Evolutionary conservation across 768 basidiomycete genomes (phyloP), one percentile per base, ranked within the genome.

Genomic region (Amanita jacksonii): DNA sequence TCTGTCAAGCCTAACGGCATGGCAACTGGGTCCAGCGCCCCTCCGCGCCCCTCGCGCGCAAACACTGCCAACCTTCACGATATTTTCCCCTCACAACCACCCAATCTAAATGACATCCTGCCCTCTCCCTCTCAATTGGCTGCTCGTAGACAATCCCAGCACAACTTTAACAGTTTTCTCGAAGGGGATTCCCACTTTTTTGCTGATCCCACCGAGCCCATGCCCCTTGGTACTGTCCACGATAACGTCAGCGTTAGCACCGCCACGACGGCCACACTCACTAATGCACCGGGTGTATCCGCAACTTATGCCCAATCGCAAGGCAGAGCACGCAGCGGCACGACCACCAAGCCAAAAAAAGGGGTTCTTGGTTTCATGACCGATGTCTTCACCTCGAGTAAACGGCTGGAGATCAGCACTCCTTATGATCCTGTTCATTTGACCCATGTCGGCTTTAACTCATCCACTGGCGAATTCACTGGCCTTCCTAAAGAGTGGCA

Each of bases 401-500:
- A 86, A 63, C 77, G 84, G 9, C 79, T 77, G 10, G 91, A 94
- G 64, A 98, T 99, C 70, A 91, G 88, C 60, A 93, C 92, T 0
- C 96, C 96, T 0, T 98, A 94, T 61, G 96, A 99, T 64, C 96
- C 96, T 24, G 94, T 98, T 30, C 94, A 98, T 68, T 84, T 99
- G 56, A 98, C 96, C 2, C 96, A 99, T 60, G 96, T 99, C 59
- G 94, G 94, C 48, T 98, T 97, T 79, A 97, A 99, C 63, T 88
- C 89, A 5, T 94, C 90, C 45, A 98, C 94, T 0, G 96, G 96
- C 47, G 94, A 99, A 65, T 98, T 93, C 66, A 92, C 90, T 7
- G 96, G 96, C 2, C 72, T 99, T 24, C 96, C 96, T 2, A 94
- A 94, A 62, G 94, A 98, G 67, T 99, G 96, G 96, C 96, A 99